A percentile compares a stretch with the other conserved stretches of the same genome.
phyloP scores from a whole-genome alignment of 2,329 filamentous ascomycete species.

The Exophiala alcalophila region DNA sequence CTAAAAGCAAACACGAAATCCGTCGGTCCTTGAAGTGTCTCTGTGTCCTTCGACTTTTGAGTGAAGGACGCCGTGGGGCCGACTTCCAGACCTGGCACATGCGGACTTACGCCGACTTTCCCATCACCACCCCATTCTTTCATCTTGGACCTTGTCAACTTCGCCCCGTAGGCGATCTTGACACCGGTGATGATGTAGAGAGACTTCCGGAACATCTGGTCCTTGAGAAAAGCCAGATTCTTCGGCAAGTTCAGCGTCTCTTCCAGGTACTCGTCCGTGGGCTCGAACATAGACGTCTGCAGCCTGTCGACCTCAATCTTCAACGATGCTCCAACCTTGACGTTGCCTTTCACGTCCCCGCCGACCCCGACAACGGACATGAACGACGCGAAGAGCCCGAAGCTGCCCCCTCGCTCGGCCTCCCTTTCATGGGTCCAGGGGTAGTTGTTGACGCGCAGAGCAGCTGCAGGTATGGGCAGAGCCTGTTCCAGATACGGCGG shows the following conservation, averaged over 20 bases:
- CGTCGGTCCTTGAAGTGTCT: constrained; percentile 28
- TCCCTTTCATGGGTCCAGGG: constrained; percentile 2
- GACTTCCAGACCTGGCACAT: constrained; percentile 6
- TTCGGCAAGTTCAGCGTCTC: constrained; percentile 2
- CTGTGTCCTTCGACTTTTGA: not conserved
- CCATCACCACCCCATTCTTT: constrained; percentile 1
- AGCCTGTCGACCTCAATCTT: constrained; percentile 9
- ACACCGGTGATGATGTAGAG: constrained; percentile 10
- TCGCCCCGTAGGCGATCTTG: constrained; percentile 6
- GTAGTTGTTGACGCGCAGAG: constrained; percentile 2
- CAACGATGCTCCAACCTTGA: not conserved
- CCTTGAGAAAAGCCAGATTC: constrained; percentile 1
- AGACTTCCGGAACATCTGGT: constrained; percentile 2
- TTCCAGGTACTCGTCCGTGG: constrained; percentile 3
- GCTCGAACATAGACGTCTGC: constrained; percentile 7
- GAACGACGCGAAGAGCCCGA: constrained; percentile 6
- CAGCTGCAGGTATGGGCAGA: constrained; percentile 2
- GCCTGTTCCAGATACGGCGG: constrained; percentile 4
- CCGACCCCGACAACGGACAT: constrained; percentile 1
- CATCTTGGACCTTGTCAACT: not conserved
- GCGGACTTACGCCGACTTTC: constrained; percentile 6
- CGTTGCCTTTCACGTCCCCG: constrained; percentile 5
- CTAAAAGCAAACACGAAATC: constrained; percentile 25
- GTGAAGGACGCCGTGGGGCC: constrained; percentile 7
- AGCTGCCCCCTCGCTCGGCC: not conserved